These are phyloP conservation scores for Talaromyces thailandensis DNA, from an alignment of 495 filamentous ascomycete genomes.

Conservation along the genomic window DNA sequence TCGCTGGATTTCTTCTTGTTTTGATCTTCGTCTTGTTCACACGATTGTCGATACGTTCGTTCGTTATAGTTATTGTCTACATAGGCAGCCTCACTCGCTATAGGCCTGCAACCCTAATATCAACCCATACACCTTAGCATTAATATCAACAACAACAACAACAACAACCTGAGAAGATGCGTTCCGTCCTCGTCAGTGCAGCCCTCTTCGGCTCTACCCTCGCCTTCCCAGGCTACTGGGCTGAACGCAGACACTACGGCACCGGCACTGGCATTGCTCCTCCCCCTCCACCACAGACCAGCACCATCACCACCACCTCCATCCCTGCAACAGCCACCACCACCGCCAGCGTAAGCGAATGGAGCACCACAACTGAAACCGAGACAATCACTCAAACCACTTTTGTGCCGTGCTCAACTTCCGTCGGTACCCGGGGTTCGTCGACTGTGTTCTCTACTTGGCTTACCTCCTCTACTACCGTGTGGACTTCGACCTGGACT, in stretches of 20 bases:
- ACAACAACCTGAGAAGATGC: neutral
- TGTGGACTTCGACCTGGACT: constrained; percentile 3
- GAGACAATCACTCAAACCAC: neutral
- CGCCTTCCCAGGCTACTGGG: constrained; percentile 1
- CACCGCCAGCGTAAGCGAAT: neutral
- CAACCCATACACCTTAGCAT: neutral
- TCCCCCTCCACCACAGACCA: neutral
- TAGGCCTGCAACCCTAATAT: neutral
- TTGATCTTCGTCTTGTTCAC: neutral
- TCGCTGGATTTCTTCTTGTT: neutral
- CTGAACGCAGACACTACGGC: constrained; percentile 2
- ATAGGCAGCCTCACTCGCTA: neutral
- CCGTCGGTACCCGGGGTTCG: neutral
- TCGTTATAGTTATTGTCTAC: neutral
- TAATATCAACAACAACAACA: neutral
- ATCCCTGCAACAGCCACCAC: neutral
- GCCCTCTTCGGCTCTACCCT: constrained; percentile 5
- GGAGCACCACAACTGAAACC: neutral
- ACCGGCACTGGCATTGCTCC: neutral
- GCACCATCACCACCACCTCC: neutral
- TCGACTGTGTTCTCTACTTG: constrained; percentile 4
- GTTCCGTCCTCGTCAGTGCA: neutral
- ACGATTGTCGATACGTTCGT: neutral
- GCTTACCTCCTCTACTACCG: neutral
- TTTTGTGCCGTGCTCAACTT: constrained; percentile 3